A percentile compares a stretch with the other conserved stretches of the same genome.
phyloP scores from a whole-genome alignment of 2,329 filamentous ascomycete species.

The Cladosporium colombiae region DNA sequence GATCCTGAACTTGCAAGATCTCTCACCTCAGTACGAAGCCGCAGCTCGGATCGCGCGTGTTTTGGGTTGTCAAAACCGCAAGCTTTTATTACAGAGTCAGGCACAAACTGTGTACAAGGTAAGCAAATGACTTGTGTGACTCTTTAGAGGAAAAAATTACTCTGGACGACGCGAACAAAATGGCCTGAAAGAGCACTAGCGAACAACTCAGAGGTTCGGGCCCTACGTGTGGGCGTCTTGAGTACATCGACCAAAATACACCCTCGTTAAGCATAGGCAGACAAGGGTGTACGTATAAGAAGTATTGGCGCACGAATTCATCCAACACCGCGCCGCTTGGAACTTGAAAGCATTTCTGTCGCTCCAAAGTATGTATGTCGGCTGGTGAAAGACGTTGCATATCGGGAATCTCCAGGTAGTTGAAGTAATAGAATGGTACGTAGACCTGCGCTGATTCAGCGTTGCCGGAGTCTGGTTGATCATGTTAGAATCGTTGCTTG shows the following conservation, averaged over 20 bases:
- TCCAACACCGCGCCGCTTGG: not conserved
- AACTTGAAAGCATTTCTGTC: not conserved
- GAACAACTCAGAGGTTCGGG: not conserved
- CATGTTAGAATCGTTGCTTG: not conserved
- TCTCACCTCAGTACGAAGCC: not conserved
- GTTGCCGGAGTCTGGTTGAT: not conserved
- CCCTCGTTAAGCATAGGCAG: not conserved
- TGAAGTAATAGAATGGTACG: not conserved
- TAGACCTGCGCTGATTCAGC: not conserved
- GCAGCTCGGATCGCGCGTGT: not conserved
- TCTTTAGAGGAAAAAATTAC: not conserved
- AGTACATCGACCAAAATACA: conserved; percentile 1
- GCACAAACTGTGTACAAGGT: not conserved
- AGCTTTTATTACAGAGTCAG: not conserved
- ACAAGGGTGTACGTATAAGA: conserved; percentile 3
- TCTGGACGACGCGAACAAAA: not conserved
- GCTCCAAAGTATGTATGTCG: not conserved
- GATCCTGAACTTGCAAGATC: not conserved
- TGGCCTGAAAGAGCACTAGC: not conserved
- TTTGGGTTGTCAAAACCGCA: not conserved
- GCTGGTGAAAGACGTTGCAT: not conserved
- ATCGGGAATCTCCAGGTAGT: not conserved
- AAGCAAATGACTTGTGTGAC: not conserved
- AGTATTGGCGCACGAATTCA: not conserved
- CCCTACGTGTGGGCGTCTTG: not conserved